Percentiles rank a stretch among this genome's conserved stretches.
Conservation (phyloP, 1,139 yeast species). For the Blastobotrys niveus region DNA sequence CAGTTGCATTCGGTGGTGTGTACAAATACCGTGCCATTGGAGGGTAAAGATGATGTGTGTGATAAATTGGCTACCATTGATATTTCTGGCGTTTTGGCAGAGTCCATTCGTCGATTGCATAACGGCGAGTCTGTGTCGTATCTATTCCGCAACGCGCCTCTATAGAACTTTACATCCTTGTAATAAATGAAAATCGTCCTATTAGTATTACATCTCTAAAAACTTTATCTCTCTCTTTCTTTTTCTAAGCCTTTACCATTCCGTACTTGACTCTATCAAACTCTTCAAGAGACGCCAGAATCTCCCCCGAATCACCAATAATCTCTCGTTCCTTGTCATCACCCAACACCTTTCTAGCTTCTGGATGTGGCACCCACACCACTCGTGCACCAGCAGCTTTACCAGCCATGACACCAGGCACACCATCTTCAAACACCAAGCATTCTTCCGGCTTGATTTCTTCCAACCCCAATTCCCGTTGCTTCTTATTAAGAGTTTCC, state of each 20-base stretch:
- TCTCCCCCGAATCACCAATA: constrained; percentile 51
- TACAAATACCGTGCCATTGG: constrained; percentile 91
- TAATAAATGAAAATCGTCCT: background rate
- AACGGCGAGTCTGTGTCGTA: constrained; percentile 93
- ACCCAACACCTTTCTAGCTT: constrained; percentile 50
- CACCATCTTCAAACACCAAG: constrained; percentile 87
- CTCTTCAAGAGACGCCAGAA: constrained; percentile 47
- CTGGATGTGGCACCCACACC: constrained; percentile 85
- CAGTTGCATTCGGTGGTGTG: constrained; percentile 77
- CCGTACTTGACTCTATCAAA: constrained; percentile 49
- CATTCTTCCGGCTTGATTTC: constrained; percentile 68
- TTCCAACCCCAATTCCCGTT: constrained; percentile 34
- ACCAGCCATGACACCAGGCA: constrained; percentile 84
- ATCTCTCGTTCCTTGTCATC: constrained; percentile 37
- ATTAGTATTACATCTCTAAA: background rate
- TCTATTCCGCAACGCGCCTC: constrained; percentile 60
- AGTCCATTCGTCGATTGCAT: constrained; percentile 87
- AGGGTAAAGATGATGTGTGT: constrained; percentile 64
- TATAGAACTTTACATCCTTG: constrained; percentile 6
- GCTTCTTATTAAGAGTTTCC: constrained; percentile 51
- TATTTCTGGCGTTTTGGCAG: constrained; percentile 88
- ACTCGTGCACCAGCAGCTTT: constrained; percentile 78
- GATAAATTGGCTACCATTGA: constrained; percentile 78
- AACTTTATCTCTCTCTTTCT: background rate
- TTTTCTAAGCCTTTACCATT: background rate